Conservation (phyloP, 768 basidiomycete species). For the Dacryopinax primogenitus region DNA sequence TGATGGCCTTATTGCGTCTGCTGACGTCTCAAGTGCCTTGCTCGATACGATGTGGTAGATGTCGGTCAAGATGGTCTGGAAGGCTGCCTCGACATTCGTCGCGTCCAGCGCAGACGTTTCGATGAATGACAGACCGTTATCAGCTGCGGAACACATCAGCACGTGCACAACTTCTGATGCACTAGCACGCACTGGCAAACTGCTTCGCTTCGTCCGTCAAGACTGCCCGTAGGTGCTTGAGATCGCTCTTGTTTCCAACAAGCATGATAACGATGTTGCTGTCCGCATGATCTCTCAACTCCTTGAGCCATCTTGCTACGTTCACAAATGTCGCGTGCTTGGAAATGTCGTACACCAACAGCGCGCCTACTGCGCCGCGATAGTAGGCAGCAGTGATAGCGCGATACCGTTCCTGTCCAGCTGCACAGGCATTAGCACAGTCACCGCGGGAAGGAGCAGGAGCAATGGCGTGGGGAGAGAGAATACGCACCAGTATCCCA, state of each 20-base stretch:
- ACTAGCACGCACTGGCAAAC: constrained; percentile 56
- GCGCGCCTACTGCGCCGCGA: constrained; percentile 87
- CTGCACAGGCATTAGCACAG: constrained; percentile 31
- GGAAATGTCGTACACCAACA: constrained; percentile 88
- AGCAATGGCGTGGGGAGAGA: too few relatives aligned
- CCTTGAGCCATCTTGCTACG: constrained; percentile 92
- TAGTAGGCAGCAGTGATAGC: constrained; percentile 99
- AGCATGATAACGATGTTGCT: constrained; percentile 92
- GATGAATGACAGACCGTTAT: constrained; percentile 87
- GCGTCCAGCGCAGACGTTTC: constrained; percentile 99
- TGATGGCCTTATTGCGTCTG: constrained; percentile 65
- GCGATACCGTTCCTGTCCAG: constrained; percentile 93
- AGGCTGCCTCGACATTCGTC: constrained; percentile 93
- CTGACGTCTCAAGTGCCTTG: constrained; percentile 80
- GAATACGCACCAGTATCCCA: constrained; percentile 85
- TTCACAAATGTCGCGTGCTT: constrained; percentile 91
- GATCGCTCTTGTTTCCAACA: constrained; percentile 97
- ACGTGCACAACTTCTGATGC: constrained; percentile 8
- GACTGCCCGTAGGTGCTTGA: constrained; percentile 92
- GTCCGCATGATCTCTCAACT: constrained; percentile 82
- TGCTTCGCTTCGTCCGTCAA: constrained; percentile 94
- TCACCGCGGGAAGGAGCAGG: too few relatives aligned
- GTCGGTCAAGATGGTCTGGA: constrained; percentile 92
- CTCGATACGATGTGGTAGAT: constrained; percentile 96
- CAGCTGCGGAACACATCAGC: constrained; percentile 38